A percentile compares a stretch with the other conserved stretches of the same genome.
phyloP scores from a whole-genome alignment of 768 basidiomycete species.

The Psilocybe subaeruginosa region DNA sequence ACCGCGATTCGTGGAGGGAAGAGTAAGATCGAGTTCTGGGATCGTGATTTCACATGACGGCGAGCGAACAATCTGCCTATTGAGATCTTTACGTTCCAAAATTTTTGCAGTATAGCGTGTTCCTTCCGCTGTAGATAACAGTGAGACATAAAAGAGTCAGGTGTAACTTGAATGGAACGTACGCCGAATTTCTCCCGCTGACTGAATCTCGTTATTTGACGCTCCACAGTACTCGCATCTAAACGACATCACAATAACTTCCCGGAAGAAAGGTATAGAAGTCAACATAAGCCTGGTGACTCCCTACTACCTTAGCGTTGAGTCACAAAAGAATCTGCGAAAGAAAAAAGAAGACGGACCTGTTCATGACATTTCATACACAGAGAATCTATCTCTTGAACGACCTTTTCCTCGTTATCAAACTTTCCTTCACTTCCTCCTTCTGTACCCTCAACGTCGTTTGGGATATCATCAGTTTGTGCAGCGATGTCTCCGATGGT shows the following conservation, averaged over 20 bases:
- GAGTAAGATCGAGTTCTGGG: constrained; percentile 88
- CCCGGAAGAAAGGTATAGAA: constrained; percentile 92
- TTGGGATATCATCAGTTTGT: constrained; percentile 41
- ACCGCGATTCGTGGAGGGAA: constrained; percentile 81
- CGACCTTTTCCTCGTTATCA: constrained; percentile 60
- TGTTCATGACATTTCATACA: constrained; percentile 95
- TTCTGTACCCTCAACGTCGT: constrained; percentile 39
- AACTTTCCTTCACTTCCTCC: constrained; percentile 8
- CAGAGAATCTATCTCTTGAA: constrained; percentile 86
- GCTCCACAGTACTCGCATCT: constrained; percentile 91
- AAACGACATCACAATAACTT: constrained; percentile 97
- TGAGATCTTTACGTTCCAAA: constrained; percentile 72
- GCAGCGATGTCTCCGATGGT: constrained; percentile 46
- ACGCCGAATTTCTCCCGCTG: constrained; percentile 87
- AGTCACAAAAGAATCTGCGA: neutral
- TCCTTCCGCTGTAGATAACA: constrained; percentile 67
- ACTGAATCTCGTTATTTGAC: constrained; percentile 92
- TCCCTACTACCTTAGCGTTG: constrained; percentile 59
- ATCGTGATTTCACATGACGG: constrained; percentile 79
- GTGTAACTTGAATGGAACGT: constrained; percentile 26
- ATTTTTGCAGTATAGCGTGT: constrained; percentile 80
- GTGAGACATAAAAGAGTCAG: neutral
- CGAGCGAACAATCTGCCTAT: constrained; percentile 94
- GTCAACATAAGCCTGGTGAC: constrained; percentile 87
- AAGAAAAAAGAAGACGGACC: constrained; percentile 46